Conservation (phyloP, 306 rosid species). For the Rosa rugosa region DNA sequence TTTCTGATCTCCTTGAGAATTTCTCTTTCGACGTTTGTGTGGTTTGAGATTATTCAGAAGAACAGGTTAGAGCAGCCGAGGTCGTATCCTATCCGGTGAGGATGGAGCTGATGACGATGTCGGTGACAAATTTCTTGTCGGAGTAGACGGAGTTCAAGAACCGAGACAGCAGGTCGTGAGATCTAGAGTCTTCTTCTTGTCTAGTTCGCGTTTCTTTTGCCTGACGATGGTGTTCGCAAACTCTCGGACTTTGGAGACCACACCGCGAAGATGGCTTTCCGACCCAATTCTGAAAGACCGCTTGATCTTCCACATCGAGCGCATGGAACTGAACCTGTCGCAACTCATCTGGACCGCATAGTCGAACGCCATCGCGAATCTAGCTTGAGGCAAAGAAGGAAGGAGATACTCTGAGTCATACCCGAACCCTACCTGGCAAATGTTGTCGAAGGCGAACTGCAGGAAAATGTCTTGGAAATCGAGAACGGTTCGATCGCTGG, state of each 20-base stretch:
- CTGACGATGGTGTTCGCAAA: conserved; percentile 32
- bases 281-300: conserved; percentile 39
- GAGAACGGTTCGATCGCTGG: background rate
- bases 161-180: conserved; percentile 46
- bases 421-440: conserved; percentile 63
- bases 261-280: conserved; percentile 31
- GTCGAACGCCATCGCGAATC: conserved; percentile 58
- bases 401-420: conserved; percentile 56
- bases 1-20: conserved; percentile 37
- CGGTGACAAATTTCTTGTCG: conserved; percentile 44
- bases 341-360: conserved; percentile 35
- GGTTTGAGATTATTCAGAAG: conserved; percentile 52
- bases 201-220: conserved; percentile 50
- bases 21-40: conserved; percentile 40
- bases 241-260: conserved; percentile 39
- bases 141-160: conserved; percentile 55
- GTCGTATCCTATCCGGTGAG: conserved; percentile 67
- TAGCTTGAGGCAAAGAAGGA: conserved; percentile 44
- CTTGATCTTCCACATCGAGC: conserved; percentile 49
- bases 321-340: conserved; percentile 17
- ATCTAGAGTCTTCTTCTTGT: conserved; percentile 27
- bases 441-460: conserved; percentile 68
- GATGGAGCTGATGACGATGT: conserved; percentile 58
- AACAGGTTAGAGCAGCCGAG: conserved; percentile 57
- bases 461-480: conserved; percentile 68